Evolutionary conservation across 179 eudicot species (phyloP).

Genomic region (Silene coronaria): DNA sequence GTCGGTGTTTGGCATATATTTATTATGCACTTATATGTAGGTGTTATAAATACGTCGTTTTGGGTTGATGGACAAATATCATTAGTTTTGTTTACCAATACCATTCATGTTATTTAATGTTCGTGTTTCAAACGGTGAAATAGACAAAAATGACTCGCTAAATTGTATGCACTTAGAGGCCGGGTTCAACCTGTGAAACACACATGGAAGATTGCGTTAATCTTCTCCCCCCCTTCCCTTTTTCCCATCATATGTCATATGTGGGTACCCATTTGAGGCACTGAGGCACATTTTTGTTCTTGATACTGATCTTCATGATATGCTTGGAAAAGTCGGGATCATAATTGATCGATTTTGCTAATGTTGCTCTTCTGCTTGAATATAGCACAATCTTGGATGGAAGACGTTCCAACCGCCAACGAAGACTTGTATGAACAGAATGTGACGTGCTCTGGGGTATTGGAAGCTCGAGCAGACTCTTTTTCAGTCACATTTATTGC

Average conservation of each 20-base stretch:
- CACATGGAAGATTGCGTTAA: background rate
- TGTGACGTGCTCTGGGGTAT: conserved; percentile 21
- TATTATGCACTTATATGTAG: background rate
- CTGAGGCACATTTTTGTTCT: background rate
- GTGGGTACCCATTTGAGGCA: background rate
- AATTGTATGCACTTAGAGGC: no score
- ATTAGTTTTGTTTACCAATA: background rate
- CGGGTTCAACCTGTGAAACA: no score
- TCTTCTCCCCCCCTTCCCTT: background rate
- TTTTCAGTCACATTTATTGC: conserved; percentile 36
- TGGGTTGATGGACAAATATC: background rate
- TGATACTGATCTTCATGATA: background rate
- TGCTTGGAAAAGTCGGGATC: background rate
- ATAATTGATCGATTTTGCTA: background rate
- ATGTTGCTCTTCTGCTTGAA: background rate
- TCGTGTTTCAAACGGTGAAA: background rate
- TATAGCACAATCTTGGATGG: conserved; percentile 62
- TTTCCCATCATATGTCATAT: background rate
- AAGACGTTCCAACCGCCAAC: conserved; percentile 27
- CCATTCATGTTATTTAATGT: background rate
- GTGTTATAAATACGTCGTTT: background rate
- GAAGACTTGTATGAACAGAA: conserved; percentile 24
- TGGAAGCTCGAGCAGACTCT: conserved; percentile 31
- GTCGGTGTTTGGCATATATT: background rate
- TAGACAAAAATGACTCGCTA: no score